Base-by-base conservation (phyloP, 495 filamentous ascomycete species). In the Aspergillus saccharolyticus region DNA sequence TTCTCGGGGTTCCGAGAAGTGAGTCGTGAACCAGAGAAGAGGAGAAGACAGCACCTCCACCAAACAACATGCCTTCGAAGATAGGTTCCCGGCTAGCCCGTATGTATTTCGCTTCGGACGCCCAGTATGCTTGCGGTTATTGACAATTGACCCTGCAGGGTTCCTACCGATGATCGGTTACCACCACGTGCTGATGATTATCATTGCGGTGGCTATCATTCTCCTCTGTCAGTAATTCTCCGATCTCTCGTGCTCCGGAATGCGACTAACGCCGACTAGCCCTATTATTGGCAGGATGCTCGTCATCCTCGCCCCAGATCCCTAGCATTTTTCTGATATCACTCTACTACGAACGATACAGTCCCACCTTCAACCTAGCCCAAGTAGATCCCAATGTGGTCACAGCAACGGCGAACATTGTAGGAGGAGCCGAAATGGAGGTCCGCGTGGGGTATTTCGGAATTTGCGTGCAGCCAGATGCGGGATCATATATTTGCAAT, bases 121-220 rank as follows among this genome's bases (percentile, higher is more conserved):
- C 6, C 7, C 19, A n/a, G 19, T 7, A 1, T 42, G 14, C 53
- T 15, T 16, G 14, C 44, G 42, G 17, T 16, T 42, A 28, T 58
- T 54, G 47, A 69, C 64, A 55, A 33, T 39, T 42, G 28, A 14
- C 25, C 12, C 39, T 39, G 1, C 63, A 96, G 91, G 90, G 65
- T 84, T 93, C 66, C 81, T 97, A 76, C 93, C 94, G 57, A 90
- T 96, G 75, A 85, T 99, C 58, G 94, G 95, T 59, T 99, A 97
- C 74, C 94, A 99, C 74, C 94, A 99, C 83, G 89, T 97, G 47
- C 80, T 99, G 62, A 97, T 99, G 94, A 89, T 97, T 62, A 75
- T 99, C 52, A 96, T 98, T 65, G 91, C 90, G 42, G 79, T 97
- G 46, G 83, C 92, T 1, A 96, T 98, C 67, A 94, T 98, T 73